phyloP scores from a whole-genome alignment of 805 yeast species.

The Lipomyces mesembrius region DNA sequence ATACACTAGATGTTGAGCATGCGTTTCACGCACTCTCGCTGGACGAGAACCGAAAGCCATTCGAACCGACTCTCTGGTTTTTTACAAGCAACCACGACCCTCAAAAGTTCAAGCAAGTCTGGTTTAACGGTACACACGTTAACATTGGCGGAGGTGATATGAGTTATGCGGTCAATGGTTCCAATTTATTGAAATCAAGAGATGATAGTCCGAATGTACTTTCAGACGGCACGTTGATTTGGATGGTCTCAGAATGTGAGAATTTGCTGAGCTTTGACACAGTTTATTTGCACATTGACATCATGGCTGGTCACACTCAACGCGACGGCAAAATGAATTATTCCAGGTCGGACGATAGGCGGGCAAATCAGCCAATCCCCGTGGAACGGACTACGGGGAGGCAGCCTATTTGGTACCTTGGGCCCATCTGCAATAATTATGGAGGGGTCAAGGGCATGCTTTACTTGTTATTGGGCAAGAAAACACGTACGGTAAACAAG shows the following conservation, averaged over 20 bases:
- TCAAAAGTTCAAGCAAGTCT: constrained; percentile 25
- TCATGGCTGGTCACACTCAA: constrained; percentile 10
- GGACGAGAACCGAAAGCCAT: constrained; percentile 28
- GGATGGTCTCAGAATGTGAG: constrained; percentile 28
- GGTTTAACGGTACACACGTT: constrained; percentile 30
- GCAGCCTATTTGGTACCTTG: constrained; percentile 23
- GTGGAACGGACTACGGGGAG: neutral
- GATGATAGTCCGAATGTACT: constrained; percentile 13
- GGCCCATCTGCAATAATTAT: constrained; percentile 23
- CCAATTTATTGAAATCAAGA: neutral
- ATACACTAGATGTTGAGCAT: constrained; percentile 20
- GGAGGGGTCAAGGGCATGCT: constrained; percentile 1
- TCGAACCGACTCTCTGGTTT: constrained; percentile 30
- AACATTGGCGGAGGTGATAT: constrained; percentile 34
- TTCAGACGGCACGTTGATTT: constrained; percentile 30
- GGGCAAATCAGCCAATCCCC: neutral
- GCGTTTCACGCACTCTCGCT: constrained; percentile 33
- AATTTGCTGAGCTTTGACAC: constrained; percentile 18
- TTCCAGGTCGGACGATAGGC: no score
- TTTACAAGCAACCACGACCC: neutral
- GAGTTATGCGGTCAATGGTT: neutral
- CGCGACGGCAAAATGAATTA: constrained; percentile 1
- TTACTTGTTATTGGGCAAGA: neutral
- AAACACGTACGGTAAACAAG: constrained; percentile 9
- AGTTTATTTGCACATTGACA: constrained; percentile 14